Percentiles rank a stretch among this genome's conserved stretches.
These are phyloP conservation scores for Crassisporium funariophilum DNA, from an alignment of 768 basidiomycete species.

Conservation along the genomic window DNA sequence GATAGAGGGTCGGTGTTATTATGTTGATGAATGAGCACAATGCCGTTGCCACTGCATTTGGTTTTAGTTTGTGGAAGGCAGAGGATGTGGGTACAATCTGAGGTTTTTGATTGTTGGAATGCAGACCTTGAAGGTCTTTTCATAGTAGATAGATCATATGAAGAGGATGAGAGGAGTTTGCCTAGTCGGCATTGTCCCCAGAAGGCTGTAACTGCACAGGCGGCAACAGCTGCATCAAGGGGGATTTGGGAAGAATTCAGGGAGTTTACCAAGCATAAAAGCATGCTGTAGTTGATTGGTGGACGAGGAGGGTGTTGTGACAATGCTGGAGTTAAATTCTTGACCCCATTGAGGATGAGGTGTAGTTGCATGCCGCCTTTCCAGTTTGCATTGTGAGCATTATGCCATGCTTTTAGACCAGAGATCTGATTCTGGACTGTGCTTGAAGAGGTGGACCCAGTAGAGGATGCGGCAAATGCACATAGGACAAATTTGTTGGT, in stretches of 20 bases:
- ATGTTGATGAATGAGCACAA: slow-evolving; percentile 18
- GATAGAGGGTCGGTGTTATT: slow-evolving; percentile 20
- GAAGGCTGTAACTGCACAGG: slow-evolving; percentile 27
- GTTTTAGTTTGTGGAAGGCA: slow-evolving; percentile 30
- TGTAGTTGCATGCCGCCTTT: slow-evolving; percentile 15
- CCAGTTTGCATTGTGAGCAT: slow-evolving; percentile 26
- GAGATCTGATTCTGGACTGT: slow-evolving; percentile 24
- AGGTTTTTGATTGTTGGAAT: slow-evolving; percentile 2
- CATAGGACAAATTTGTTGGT: slow-evolving; percentile 29
- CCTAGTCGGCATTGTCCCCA: slow-evolving; percentile 36
- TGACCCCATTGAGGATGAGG: slow-evolving; percentile 24
- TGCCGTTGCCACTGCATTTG: slow-evolving; percentile 16
- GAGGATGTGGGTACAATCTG: slow-evolving; percentile 20
- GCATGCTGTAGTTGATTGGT: slow-evolving; percentile 25
- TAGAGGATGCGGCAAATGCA: slow-evolving; percentile 26
- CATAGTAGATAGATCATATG: slow-evolving; percentile 3
- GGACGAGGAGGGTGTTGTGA: slow-evolving; percentile 15
- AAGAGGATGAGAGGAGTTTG: slow-evolving; percentile 25
- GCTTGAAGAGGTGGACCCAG: slow-evolving; percentile 18
- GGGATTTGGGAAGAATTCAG: slow-evolving; percentile 18
- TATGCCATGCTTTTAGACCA: slow-evolving; percentile 37
- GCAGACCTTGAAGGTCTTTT: slow-evolving; percentile 1
- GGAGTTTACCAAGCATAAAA: slow-evolving; percentile 10
- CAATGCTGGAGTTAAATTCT: slow-evolving; percentile 23
- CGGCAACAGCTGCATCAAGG: slow-evolving; percentile 25